Evolutionary conservation across 495 filamentous ascomycete species (phyloP), one percentile per base, ranked within the genome.

Genomic region (Thozetella sp.): DNA sequence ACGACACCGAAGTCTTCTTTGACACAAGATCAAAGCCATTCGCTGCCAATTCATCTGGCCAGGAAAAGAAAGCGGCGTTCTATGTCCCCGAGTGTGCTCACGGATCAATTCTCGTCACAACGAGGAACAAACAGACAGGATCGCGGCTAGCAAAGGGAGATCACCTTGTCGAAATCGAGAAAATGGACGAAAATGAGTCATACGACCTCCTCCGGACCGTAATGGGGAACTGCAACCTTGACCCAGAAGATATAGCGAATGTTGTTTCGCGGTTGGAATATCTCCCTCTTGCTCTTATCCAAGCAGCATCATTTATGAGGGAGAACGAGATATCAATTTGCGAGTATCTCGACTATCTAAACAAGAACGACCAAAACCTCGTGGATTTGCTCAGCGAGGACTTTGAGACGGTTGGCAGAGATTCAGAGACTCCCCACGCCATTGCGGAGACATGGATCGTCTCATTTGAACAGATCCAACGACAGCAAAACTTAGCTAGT

Each of bases 241-340:
- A 11, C 0, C 19, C n/a, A 6, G 23, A 3, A 20, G 48, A 67
- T 15, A 30, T 67, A 19, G 51, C 20, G 25, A 25, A 13, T 12
- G 66, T 83, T 25, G 59, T 79, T 2, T 48, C 67, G 26, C 54
- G 64, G 24, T 69, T 82, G 23, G 63, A 60, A 17, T 65, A 60
- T 48, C 66, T 80, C 3, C 80, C 80, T 4, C 67, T 83, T 17
- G 79, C 80, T 11, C 70, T 82, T 27, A 63, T 60, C 30, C 80
- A 82, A 58, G 79, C 80, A 17, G 65, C 76, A 10, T 67, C 75
- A 30, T 83, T 72, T 57, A 78, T 83, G 17, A 69, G 68, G 51
- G 62, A 72, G 56, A 78, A 73, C 30, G 23, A 46, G 1, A 64
- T 76, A 19, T 59, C 57, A 0, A 51, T 71, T 6, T 19, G 30